phyloP scores from a whole-genome alignment of 345 rosid genomes.

The Cardamine chenopodiifolia region DNA sequence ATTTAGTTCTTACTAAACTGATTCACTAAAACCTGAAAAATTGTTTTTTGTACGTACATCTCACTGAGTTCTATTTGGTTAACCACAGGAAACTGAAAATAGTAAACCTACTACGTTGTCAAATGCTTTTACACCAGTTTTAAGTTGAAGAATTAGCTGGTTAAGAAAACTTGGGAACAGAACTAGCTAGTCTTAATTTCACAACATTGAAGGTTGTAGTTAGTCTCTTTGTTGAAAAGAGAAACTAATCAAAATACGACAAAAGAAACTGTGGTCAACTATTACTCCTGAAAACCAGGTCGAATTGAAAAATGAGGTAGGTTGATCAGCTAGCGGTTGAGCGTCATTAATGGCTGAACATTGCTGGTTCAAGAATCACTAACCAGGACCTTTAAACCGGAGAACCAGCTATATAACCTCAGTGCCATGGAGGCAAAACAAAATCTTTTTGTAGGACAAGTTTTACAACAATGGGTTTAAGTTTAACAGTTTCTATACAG shows the following conservation, averaged over 20 bases:
- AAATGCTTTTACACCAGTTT: not conserved
- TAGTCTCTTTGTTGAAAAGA: not conserved
- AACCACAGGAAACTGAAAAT: not conserved
- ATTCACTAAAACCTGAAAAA: not conserved
- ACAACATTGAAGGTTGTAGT: not conserved
- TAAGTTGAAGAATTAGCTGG: not conserved
- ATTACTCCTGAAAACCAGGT: not conserved
- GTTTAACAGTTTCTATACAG: conserved; percentile 1
- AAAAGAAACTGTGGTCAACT: not conserved
- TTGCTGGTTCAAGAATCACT: not conserved
- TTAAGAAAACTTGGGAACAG: not conserved
- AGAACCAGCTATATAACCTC: not conserved
- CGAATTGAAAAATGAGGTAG: not conserved
- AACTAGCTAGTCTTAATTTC: not conserved
- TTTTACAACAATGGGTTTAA: not conserved
- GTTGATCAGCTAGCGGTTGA: conserved; percentile 21
- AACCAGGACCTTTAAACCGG: not conserved
- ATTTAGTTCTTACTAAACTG: not conserved
- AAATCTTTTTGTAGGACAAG: not conserved
- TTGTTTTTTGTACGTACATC: not conserved
- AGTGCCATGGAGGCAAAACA: not conserved
- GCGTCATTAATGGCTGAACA: conserved; percentile 6
- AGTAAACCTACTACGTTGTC: not conserved
- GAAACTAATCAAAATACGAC: not conserved
- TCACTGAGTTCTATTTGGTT: not conserved